Evolutionary conservation across 176 grass and related monocot species (phyloP).

Genomic region (Cocos nucifera): DNA sequence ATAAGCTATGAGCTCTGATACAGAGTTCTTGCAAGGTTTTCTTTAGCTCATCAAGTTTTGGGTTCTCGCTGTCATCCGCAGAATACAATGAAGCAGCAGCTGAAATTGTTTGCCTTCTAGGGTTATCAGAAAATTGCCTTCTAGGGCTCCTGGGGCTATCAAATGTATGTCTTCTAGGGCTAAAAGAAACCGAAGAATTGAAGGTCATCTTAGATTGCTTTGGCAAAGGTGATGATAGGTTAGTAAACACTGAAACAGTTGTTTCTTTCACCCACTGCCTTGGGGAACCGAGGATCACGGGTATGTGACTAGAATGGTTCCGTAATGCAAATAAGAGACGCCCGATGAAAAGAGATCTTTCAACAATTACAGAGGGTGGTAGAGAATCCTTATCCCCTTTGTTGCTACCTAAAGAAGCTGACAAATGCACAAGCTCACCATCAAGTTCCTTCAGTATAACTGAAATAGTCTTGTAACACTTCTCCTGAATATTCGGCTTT

Average conservation of each 20-base stretch:
- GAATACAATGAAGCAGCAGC: constrained; percentile 76
- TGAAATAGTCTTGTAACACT: constrained; percentile 70
- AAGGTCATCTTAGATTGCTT: constrained; percentile 42
- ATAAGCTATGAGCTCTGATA: constrained; percentile 68
- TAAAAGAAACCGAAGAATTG: constrained; percentile 39
- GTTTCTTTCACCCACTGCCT: constrained; percentile 80
- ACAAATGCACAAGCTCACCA: constrained; percentile 50
- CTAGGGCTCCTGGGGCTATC: constrained; percentile 71
- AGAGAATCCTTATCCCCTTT: constrained; percentile 26
- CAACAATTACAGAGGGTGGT: constrained; percentile 56
- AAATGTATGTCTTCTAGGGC: constrained; percentile 48
- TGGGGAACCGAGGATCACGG: constrained; percentile 74
- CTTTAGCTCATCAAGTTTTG: constrained; percentile 78
- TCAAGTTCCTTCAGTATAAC: constrained; percentile 67
- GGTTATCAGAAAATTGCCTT: constrained; percentile 42
- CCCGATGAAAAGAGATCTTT: constrained; percentile 84
- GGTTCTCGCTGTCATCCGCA: constrained; percentile 58
- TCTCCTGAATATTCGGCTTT: constrained; percentile 84
- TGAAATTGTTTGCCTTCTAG: constrained; percentile 80
- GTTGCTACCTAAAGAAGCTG: constrained; percentile 44
- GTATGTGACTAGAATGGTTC: constrained; percentile 84
- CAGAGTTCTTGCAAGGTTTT: constrained; percentile 60
- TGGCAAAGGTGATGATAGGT: constrained; percentile 39
- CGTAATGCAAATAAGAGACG: constrained; percentile 79
- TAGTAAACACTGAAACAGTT: constrained; percentile 32